These are phyloP conservation scores for Coemansia guatemalensis DNA, from an alignment of 192 early-diverging fungal species.

Conservation along the genomic window DNA sequence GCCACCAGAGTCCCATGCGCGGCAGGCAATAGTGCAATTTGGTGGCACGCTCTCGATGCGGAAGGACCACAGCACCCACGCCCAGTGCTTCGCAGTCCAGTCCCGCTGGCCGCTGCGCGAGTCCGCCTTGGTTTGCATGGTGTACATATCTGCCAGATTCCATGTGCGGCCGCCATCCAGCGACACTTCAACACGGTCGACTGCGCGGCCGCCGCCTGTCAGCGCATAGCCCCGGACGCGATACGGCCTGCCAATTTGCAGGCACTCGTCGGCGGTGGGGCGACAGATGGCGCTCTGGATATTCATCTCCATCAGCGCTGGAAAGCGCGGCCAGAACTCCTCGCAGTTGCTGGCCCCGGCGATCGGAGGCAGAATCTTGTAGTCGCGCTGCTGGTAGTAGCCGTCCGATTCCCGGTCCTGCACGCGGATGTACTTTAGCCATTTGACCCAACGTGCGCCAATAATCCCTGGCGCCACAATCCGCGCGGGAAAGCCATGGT, in stretches of 20 bases:
- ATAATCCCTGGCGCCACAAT: conserved; percentile 88
- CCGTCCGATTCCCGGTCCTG: conserved; percentile 59
- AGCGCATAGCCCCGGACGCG: conserved; percentile 78
- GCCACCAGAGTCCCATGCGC: conserved; percentile 83
- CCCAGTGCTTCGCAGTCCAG: conserved; percentile 60
- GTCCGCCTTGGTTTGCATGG: conserved; percentile 25
- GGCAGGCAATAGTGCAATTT: conserved; percentile 61
- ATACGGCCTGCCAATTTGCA: conserved; percentile 32
- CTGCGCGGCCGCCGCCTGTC: conserved; percentile 67
- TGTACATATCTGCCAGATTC: conserved; percentile 62
- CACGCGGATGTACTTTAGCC: conserved; percentile 65
- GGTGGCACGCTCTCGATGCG: conserved; percentile 44
- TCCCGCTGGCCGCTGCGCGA: conserved; percentile 21
- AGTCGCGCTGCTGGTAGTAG: conserved; percentile 80
- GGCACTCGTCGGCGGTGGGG: conserved; percentile 59
- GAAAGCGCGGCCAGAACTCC: conserved; percentile 50
- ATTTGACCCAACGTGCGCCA: conserved; percentile 87
- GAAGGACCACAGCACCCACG: conserved; percentile 84
- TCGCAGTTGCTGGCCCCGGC: conserved; percentile 53
- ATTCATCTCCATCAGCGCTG: conserved; percentile 70
- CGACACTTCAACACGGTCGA: conserved; percentile 78
- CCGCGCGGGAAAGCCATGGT: conserved; percentile 87
- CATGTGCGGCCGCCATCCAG: conserved; percentile 82
- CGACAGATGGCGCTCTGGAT: conserved; percentile 74
- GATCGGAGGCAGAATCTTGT: conserved; percentile 79